Percentiles rank a stretch among this genome's conserved stretches.
Conservation (phyloP, 768 basidiomycete genomes). For the Suillus discolor region DNA sequence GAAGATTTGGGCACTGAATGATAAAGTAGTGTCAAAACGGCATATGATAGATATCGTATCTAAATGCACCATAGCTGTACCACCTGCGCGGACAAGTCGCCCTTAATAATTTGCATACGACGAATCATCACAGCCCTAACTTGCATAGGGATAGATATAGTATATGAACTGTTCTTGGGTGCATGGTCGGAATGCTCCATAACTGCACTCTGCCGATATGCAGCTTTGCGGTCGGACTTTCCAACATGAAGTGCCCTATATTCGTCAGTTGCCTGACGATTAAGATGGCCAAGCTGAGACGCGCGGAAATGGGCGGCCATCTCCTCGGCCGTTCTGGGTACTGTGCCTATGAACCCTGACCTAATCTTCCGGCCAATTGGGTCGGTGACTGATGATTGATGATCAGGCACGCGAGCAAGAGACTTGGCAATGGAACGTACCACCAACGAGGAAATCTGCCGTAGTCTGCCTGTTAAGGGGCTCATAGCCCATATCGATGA, state of each 20-base stretch:
- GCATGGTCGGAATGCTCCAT: constrained; percentile 54
- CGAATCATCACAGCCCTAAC: constrained; percentile 45
- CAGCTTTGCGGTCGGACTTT: constrained; percentile 41
- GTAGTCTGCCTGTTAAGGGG: constrained; percentile 60
- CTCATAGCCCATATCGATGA: constrained; percentile 55
- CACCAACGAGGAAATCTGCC: constrained; percentile 57
- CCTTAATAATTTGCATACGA: constrained; percentile 46
- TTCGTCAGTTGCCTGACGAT: constrained; percentile 46
- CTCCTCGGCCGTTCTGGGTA: constrained; percentile 58
- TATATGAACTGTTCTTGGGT: constrained; percentile 44
- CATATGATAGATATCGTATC: constrained; percentile 18
- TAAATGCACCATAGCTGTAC: constrained; percentile 37
- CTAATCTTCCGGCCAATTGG: constrained; percentile 57
- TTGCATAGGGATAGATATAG: constrained; percentile 47
- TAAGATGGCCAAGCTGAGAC: constrained; percentile 42
- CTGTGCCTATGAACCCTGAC: constrained; percentile 36
- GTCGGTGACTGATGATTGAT: constrained; percentile 51
- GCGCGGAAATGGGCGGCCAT: constrained; percentile 51
- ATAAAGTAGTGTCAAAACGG: constrained; percentile 17
- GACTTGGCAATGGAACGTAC: constrained; percentile 20
- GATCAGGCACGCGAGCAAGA: not conserved
- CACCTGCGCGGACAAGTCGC: constrained; percentile 39
- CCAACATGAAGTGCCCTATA: constrained; percentile 50
- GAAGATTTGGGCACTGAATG: constrained; percentile 37
- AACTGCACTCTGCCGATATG: constrained; percentile 49